phyloP scores from a whole-genome alignment of 1,284 basidiomycete genomes.

The Ceratobasidium sp. region DNA sequence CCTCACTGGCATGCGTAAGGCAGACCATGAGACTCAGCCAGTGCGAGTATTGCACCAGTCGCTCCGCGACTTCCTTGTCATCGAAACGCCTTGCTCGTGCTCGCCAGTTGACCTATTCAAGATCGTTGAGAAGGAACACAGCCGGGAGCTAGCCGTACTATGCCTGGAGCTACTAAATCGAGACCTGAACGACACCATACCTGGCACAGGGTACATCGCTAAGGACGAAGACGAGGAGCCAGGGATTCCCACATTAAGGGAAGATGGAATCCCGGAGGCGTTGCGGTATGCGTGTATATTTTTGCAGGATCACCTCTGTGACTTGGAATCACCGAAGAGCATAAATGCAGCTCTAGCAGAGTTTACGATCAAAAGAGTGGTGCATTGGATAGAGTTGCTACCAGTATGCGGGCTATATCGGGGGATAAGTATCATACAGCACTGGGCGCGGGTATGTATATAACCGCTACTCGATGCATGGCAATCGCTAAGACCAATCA shows the following conservation, averaged over 20 bases:
- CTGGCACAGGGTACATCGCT: not conserved
- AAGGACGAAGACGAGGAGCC: not conserved
- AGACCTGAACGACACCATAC: not conserved
- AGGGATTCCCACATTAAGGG: not conserved
- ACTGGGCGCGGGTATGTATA: too few relatives aligned
- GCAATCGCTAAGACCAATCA: too few relatives aligned
- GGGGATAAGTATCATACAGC: too few relatives aligned
- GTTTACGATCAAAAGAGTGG: not conserved
- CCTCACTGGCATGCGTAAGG: not conserved
- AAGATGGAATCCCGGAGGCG: not conserved
- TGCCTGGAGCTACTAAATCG: not conserved
- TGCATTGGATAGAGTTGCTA: too few relatives aligned
- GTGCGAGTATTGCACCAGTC: not conserved
- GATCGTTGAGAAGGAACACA: not conserved
- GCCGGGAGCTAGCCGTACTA: not conserved
- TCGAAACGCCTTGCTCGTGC: not conserved
- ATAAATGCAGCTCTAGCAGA: not conserved
- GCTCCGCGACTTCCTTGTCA: slow-evolving; percentile 2
- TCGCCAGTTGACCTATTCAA: not conserved
- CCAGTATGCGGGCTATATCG: too few relatives aligned
- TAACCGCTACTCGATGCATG: too few relatives aligned
- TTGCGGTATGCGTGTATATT: slow-evolving; percentile 24
- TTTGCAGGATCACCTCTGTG: slow-evolving; percentile 4
- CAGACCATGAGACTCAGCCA: not conserved
- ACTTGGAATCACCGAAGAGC: not conserved